Conservation (phyloP, 495 filamentous ascomycete species). For the Aspergillus ostianus region DNA sequence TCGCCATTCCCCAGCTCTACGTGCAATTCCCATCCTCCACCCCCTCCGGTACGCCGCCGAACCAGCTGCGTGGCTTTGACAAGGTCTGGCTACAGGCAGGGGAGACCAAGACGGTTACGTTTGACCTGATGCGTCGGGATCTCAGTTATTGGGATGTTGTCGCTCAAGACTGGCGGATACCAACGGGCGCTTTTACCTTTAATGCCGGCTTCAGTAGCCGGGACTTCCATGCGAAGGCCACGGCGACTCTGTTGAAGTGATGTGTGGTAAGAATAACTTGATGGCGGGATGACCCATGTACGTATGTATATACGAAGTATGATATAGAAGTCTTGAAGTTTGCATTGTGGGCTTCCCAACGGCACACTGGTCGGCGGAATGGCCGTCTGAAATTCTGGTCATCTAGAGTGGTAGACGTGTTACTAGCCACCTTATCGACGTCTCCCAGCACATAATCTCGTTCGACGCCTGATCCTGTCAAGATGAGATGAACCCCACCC, state of each 20-base stretch:
- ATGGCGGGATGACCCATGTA: no score
- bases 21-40: constrained; percentile 48
- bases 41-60: constrained; percentile 16
- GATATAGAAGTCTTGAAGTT: no score
- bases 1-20: constrained; percentile 65
- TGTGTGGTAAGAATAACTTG: neutral
- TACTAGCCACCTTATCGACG: no score
- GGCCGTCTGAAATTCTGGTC: no score
- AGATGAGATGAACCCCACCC: no score
- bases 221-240: constrained; percentile 16
- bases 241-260: neutral
- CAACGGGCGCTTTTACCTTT: constrained; percentile 30
- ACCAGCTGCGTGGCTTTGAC: constrained; percentile 69
- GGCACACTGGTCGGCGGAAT: no score
- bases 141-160: constrained; percentile 71
- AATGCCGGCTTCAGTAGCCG: constrained; percentile 25
- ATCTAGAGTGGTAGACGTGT: no score
- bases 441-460: no score
- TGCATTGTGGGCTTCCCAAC: no score
- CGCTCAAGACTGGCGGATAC: constrained; percentile 73
- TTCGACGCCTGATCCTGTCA: no score
- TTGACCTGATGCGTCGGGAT: constrained; percentile 69
- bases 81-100: constrained; percentile 61
- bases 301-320: no score
- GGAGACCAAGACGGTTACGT: constrained; percentile 52